Percentiles rank a stretch among this genome's conserved stretches.
phyloP scores from a whole-genome alignment of 768 basidiomycete species.

The Mycena rosella region DNA sequence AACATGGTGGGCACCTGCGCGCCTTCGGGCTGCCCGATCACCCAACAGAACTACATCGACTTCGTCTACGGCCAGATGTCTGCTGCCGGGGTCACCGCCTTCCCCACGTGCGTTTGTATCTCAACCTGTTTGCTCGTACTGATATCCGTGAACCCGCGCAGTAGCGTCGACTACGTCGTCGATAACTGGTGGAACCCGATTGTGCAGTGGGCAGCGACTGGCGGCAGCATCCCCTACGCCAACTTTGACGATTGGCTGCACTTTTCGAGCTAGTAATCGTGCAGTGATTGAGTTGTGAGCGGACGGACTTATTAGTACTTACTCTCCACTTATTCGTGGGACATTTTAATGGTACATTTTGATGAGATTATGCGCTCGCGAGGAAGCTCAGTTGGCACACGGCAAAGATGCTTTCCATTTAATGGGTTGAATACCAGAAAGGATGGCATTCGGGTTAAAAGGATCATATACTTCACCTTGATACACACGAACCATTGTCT shows the following conservation, averaged over 20 bases:
- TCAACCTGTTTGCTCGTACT: neutral
- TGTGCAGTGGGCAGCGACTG: conserved; percentile 30
- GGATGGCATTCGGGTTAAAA: too few relatives aligned
- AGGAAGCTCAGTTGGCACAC: too few relatives aligned
- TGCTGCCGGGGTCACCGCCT: conserved; percentile 20
- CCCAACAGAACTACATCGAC: conserved; percentile 41
- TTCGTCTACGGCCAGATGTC: conserved; percentile 36
- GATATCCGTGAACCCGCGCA: neutral
- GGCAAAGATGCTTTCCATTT: too few relatives aligned
- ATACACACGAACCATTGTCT: too few relatives aligned
- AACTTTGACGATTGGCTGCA: conserved; percentile 39
- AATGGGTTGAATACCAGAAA: too few relatives aligned
- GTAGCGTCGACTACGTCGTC: conserved; percentile 17
- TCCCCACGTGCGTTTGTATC: conserved; percentile 19
- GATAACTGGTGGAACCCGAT: conserved; percentile 26
- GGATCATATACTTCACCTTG: too few relatives aligned
- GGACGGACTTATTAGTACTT: too few relatives aligned
- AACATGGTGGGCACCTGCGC: conserved; percentile 37
- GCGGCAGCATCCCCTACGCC: conserved; percentile 29
- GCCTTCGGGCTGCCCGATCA: conserved; percentile 31
- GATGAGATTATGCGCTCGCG: too few relatives aligned
- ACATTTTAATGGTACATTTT: too few relatives aligned
- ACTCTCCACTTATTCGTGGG: too few relatives aligned
- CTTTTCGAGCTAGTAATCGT: conserved; percentile 14
- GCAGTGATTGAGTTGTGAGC: neutral